Base-by-base conservation (phyloP, 257 asterid genomes). In the Rehmannia glutinosa region DNA sequence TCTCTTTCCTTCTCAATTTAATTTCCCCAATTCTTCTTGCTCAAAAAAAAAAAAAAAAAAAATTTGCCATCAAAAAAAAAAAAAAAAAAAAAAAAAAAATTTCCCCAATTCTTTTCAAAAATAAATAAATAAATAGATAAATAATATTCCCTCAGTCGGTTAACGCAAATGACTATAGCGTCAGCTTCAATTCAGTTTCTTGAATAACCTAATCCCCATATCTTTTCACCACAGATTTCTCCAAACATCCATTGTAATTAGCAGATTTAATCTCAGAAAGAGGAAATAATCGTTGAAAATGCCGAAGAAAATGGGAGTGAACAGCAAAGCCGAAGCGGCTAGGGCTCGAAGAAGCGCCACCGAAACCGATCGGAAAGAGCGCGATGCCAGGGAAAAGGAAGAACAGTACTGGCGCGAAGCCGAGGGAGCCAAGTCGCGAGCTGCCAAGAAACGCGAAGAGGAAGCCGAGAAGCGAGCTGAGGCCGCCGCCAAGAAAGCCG, bases 261-360 rank as follows among this genome's bases (percentile, higher is more conserved):
- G 47, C 57, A 39, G 68, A 52, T 45, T 39, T 20, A 20, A 60
- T 62, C 39, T 2, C 16, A 15, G 74, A 15, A 43, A 28, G 13
- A 68, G 54, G 52, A 59, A 25, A 19, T 12, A 36, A 70, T 74
- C 64, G 51, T 30, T 35, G 32, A 76, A 77, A 43, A 90, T 88
- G 96, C 99, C 97, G 79, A 94, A 94, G 80, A 94, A 90, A 32
- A 79, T 90, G 99, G 97, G 97, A 19, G 86, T 91, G 0, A 94
- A 94, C 73, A 90, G 93, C 79, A 94, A 94, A 75, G 82, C 99
- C 67, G 99, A 88, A 67, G 96, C 75, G 51, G 90, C 99, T 63
- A 87, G 96, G 91, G 97, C 95, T 27, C 81, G 97, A 8, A 80
- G 76, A 65, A 74, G 61, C 80, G 95, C 95, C 62, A 68, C 75